Conservation (phyloP, 2,329 filamentous ascomycete genomes). For the Fusarium austroafricanum region DNA sequence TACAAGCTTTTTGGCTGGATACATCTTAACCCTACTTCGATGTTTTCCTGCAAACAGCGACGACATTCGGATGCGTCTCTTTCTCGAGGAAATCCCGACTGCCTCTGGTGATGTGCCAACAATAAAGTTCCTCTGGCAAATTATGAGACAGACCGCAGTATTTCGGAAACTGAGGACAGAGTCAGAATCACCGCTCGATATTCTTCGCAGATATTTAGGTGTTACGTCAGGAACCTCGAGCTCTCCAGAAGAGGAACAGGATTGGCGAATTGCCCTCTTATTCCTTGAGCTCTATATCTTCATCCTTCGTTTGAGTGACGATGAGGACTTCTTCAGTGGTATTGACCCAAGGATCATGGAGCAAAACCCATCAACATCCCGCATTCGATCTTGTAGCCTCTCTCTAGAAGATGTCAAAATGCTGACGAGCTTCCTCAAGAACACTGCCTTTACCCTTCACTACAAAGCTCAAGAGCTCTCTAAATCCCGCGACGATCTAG, state of each 20-base stretch:
- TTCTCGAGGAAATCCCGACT: conserved; percentile 63
- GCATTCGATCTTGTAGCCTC: conserved; percentile 73
- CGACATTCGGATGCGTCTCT: conserved; percentile 95
- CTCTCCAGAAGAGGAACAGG: conserved; percentile 55
- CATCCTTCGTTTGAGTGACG: conserved; percentile 90
- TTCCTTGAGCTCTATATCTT: conserved; percentile 97
- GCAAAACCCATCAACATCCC: conserved; percentile 57
- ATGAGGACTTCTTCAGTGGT: conserved; percentile 89
- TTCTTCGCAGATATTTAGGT: conserved; percentile 50
- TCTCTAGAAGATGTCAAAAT: conserved; percentile 76
- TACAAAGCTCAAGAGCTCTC: conserved; percentile 78
- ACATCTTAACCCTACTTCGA: conserved; percentile 84
- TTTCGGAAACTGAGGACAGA: conserved; percentile 49
- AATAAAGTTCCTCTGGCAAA: conserved; percentile 82
- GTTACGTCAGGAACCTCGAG: conserved; percentile 44
- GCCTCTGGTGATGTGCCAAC: conserved; percentile 67
- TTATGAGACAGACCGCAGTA: conserved; percentile 59
- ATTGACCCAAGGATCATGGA: conserved; percentile 56
- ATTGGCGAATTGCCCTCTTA: conserved; percentile 90
- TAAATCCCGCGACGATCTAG: conserved; percentile 40
- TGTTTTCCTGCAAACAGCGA: conserved; percentile 86
- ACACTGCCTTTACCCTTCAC: conserved; percentile 88
- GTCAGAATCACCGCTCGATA: conserved; percentile 45
- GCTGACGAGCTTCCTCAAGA: conserved; percentile 87
- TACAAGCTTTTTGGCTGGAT: conserved; percentile 81